Conservation (phyloP, 1,284 basidiomycete species). For the Ganoderma boninense region DNA sequence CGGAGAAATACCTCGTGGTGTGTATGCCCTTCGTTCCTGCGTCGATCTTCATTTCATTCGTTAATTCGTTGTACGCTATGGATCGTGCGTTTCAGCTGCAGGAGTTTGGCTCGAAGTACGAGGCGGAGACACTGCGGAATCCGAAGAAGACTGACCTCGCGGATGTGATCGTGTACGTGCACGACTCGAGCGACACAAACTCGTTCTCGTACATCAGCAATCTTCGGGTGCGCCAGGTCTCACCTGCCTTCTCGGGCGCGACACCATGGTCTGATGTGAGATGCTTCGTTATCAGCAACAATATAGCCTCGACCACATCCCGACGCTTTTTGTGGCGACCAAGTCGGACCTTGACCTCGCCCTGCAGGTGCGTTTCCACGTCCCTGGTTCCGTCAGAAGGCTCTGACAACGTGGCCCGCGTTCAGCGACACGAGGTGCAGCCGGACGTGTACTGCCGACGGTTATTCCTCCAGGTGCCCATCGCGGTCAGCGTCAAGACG, state of each 20-base stretch:
- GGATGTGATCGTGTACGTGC: conserved; percentile 95
- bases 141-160: conserved; percentile 91
- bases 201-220: conserved; percentile 99
- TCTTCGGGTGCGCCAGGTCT: conserved; percentile 72
- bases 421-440: conserved; percentile 94
- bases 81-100: conserved; percentile 69
- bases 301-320: conserved; percentile 94
- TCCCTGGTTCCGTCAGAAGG: conserved; percentile 13
- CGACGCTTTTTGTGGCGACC: conserved; percentile 97
- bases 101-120: conserved; percentile 96
- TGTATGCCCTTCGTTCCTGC: conserved; percentile 53
- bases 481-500: conserved; percentile 89
- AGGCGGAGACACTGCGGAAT: conserved; percentile 90
- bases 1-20: conserved; percentile 96
- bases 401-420: conserved; percentile 25
- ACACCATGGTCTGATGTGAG: conserved; percentile 8
- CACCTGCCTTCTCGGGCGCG: conserved; percentile 1
- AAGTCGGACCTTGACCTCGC: conserved; percentile 98
- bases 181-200: conserved; percentile 98
- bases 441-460: conserved; percentile 96
- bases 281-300: conserved; percentile 75
- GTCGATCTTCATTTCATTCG: conserved; percentile 4
- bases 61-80: neutral
- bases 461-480: conserved; percentile 86
- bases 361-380: conserved; percentile 70